These are phyloP conservation scores for Bremia lactucae DNA, from an alignment of 352 stramenopile genomes.

Conservation along the genomic window DNA sequence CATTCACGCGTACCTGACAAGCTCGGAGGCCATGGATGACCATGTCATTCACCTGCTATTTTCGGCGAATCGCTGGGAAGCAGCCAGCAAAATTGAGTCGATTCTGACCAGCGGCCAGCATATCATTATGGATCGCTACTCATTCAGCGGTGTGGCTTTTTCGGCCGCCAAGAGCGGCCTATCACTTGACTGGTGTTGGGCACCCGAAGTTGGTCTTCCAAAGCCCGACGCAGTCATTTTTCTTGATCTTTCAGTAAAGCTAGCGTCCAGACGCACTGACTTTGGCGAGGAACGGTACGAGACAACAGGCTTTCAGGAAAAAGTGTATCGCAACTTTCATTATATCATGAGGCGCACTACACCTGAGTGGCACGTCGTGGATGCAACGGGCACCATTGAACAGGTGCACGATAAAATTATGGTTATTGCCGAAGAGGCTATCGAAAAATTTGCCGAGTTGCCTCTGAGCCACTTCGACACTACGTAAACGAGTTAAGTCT, in stretches of 20 bases:
- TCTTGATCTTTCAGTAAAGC: constrained; percentile 90
- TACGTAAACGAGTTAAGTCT: too few relatives aligned
- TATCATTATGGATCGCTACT: constrained; percentile 95
- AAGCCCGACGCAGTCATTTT: constrained; percentile 96
- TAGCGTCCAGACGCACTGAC: constrained; percentile 83
- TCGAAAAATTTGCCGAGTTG: constrained; percentile 16
- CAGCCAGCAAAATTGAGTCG: constrained; percentile 55
- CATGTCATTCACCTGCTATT: constrained; percentile 98
- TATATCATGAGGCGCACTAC: constrained; percentile 33
- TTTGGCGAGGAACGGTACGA: constrained; percentile 92
- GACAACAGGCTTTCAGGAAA: constrained; percentile 78
- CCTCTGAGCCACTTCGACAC: constrained; percentile 38
- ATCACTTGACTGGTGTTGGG: constrained; percentile 95
- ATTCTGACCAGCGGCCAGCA: constrained; percentile 77
- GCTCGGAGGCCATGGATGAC: constrained; percentile 88
- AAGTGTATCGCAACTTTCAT: constrained; percentile 78
- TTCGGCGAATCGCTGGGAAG: constrained; percentile 98
- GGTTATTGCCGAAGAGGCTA: constrained; percentile 37
- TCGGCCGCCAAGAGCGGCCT: constrained; percentile 92
- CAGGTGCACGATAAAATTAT: constrained; percentile 58
- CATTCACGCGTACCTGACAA: constrained; percentile 96
- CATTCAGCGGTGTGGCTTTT: constrained; percentile 98
- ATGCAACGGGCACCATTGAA: constrained; percentile 68
- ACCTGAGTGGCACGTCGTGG: constrained; percentile 64
- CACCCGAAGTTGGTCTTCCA: constrained; percentile 93